A percentile compares a stretch with the other conserved stretches of the same genome.
These are phyloP conservation scores for Skeletonema menzelii DNA, from an alignment of 108 stramenopile genomes.

Conservation along the genomic window DNA sequence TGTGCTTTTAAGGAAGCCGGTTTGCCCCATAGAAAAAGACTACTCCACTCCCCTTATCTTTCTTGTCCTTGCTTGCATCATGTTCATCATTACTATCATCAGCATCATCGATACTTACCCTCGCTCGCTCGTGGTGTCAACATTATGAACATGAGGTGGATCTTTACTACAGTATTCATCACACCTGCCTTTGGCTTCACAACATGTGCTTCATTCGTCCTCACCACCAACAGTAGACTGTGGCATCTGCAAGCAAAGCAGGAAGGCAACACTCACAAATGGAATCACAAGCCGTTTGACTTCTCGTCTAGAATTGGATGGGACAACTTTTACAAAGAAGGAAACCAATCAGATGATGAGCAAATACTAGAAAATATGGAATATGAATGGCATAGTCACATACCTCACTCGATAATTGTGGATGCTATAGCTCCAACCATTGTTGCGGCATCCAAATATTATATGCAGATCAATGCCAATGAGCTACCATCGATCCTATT, in stretches of 20 bases:
- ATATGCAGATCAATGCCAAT: neutral
- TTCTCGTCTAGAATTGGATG: constrained; percentile 67
- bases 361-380: constrained; percentile 7
- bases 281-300: constrained; percentile 51
- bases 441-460: neutral
- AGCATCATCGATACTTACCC: too few species aligned
- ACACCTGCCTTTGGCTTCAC: too few species aligned
- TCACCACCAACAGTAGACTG: neutral
- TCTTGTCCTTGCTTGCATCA: too few species aligned
- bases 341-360: constrained; percentile 9
- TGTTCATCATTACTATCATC: too few species aligned
- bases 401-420: constrained; percentile 53
- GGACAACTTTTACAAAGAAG: constrained; percentile 61
- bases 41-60: too few species aligned
- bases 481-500: constrained; percentile 43
- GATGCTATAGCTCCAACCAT: constrained; percentile 41
- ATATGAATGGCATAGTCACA: constrained; percentile 76
- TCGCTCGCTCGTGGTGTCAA: too few species aligned
- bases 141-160: too few species aligned
- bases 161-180: too few species aligned
- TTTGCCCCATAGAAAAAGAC: constrained; percentile 90
- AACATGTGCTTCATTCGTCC: too few species aligned
- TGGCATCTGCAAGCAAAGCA: neutral
- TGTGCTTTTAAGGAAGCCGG: constrained; percentile 82
- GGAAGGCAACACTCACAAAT: neutral